These are phyloP conservation scores for Codiaeum variegatum DNA, from an alignment of 441 rosid species.

Conservation along the genomic window DNA sequence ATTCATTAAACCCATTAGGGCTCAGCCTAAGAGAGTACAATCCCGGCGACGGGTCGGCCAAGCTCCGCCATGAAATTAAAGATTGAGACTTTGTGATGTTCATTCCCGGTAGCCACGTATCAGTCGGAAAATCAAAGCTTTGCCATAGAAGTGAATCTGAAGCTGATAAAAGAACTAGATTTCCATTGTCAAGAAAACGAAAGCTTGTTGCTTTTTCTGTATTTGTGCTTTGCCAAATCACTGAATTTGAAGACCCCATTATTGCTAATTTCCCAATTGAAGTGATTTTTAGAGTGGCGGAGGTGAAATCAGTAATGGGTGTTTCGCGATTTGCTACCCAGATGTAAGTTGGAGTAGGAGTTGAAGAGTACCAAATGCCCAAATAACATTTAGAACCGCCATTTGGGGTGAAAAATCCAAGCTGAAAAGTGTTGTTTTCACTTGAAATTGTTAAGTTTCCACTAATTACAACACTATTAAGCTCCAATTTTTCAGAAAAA, in stretches of 20 bases:
- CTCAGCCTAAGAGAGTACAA: slow-evolving; percentile 52
- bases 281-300: slow-evolving; percentile 37
- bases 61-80: slow-evolving; percentile 61
- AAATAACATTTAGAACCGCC: slow-evolving; percentile 50
- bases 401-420: slow-evolving; percentile 60
- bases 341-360: slow-evolving; percentile 48
- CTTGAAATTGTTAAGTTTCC: slow-evolving; percentile 52
- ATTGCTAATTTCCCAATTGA: slow-evolving; percentile 41
- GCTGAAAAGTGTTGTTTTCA: slow-evolving; percentile 38
- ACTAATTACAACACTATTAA: slow-evolving; percentile 30
- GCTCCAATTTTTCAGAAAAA: slow-evolving; percentile 18
- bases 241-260: slow-evolving; percentile 24
- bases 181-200: slow-evolving; percentile 47
- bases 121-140: slow-evolving; percentile 72
- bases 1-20: slow-evolving; percentile 40
- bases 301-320: slow-evolving; percentile 35
- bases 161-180: slow-evolving; percentile 43
- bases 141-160: slow-evolving; percentile 58
- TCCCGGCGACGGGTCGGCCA: slow-evolving; percentile 57
- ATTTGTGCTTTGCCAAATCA: slow-evolving; percentile 57
- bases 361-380: slow-evolving; percentile 69
- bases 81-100: slow-evolving; percentile 37
- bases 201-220: slow-evolving; percentile 23
- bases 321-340: slow-evolving; percentile 82
- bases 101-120: slow-evolving; percentile 88